Base-by-base conservation (phyloP, 169 alveolate species). In the Eimeria necatrix region DNA sequence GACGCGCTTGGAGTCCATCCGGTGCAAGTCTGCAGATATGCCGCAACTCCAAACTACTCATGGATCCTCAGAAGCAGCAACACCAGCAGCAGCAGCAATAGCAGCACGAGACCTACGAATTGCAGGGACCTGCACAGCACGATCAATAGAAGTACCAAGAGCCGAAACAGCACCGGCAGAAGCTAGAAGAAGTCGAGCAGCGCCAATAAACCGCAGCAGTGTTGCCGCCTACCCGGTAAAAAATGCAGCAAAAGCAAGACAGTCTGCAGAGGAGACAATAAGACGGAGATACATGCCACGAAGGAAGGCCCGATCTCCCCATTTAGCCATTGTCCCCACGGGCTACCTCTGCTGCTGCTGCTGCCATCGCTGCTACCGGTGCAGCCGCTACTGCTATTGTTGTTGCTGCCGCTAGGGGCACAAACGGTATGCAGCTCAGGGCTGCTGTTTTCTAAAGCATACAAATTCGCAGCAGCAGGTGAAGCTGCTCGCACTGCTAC, bases 151-250 rank as follows among this genome's bases (percentile, higher is more conserved):
- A 56, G 9, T 68, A n/a, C 78, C 78, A 18, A 8, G 46, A 14
- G 78, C 78, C 0, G n/a, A 10, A 68, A 10, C 78, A 68, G 78
- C 78, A 68, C 41, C 78, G 32, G 78, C 78, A 24, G 78, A 12
- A 8, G 32, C 78, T 7, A 18, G 22, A 56, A 18, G 22, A 56
- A 18, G 22, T 10, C 22, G 2, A 1, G 32, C 78, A n/a, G 78
- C 78, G 78, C 41, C 78, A n/a, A 24, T 24, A 18, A 68, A 12
- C n/a, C n/a, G 78, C 78, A 68, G 78, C 78, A 68, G 78, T 52
- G 14, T 0, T 68, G 46, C 32, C 68, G n/a, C 78, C 14, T 68
- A 68, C 78, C 32, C n/a, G 78, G 78, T 0, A 68, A 68, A n/a
- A 8, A 68, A 16, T 68, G 78, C n/a, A 68, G 32, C 32, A 68